Base-by-base conservation (phyloP, 495 filamentous ascomycete species). In the Daldinia decipiens region DNA sequence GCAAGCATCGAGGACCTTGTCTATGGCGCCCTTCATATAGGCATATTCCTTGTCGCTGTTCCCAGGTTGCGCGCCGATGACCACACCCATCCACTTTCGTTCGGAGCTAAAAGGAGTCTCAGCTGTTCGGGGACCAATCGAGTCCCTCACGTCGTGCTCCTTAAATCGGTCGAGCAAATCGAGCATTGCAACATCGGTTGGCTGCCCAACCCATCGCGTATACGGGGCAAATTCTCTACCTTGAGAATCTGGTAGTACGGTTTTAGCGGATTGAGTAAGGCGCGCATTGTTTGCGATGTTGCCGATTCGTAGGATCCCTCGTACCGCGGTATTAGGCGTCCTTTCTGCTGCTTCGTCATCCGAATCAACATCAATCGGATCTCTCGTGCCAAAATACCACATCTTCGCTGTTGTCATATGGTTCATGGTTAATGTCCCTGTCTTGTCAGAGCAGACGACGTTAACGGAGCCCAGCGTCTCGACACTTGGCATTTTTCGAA, bases 361-460 rank as follows among this genome's bases (percentile, higher is more conserved):
- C 26, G 87, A 89, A 52, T 91, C 87, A 7, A 96, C 87, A 70
- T 95, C 90, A 29, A 95, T 83, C 13, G 93, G 89, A 17, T 84
- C 83, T 0, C 82, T 77, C 24, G 87, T 86, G 65, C 93, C 92
- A 73, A 95, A 94, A 74, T 93, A 90, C 95, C 95, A 99, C 82
- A 98, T 89, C 74, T 97, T 96, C 17, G 94, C 95, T 1, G 96
- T 94, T 2, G 96, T 96, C 95, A 98, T 98, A 75, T 98, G 96
- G 76, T 98, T 99, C 79, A 92, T 92, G 0, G 95, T 99, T 58
- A 99, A 79, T 21, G 95, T 99, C 24, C 95, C 91, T 19, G 95
- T 99, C 82, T 99, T 99, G 81, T 99, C 95, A 76, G 93, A 97
- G 81, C 95, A 99, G 29, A 99, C 92, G 52, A 99, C 95, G 78